Base-by-base conservation (phyloP, 805 yeast species). In the Brettanomyces sp. region DNA sequence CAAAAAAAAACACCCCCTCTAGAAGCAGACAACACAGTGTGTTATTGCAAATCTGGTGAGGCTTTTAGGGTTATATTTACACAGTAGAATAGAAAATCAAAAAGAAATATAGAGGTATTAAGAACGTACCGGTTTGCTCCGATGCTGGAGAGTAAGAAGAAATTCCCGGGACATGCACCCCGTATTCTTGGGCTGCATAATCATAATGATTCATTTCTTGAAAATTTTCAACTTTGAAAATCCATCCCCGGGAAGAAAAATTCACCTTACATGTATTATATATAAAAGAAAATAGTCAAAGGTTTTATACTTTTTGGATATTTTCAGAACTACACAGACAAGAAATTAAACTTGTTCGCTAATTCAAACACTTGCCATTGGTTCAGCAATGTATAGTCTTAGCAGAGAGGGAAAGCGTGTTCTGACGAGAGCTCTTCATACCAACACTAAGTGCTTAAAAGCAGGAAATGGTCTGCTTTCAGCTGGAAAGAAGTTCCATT, bases 101-200 rank as follows among this genome's bases (percentile, higher is more conserved):
- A 18, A 18, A 18, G 18, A 18, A 18, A 18, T 18, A 18, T 18
- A 18, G 18, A 1, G 1, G 18, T 18, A 18, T 2, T 2, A 28
- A 28, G 7, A 28, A 28, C 11, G 32, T 28, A 28, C 32, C 32
- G 32, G 32, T 28, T 28, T 28, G 32, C 32, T 28, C 32, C 32
- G 32, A 28, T 28, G 32, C 7, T 28, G 2, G 32, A 28, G 32
- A 28, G 11, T 9, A 28, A 28, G 11, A 28, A 28, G 11, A 9
- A 28, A 28, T 28, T 28, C 32, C 32, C 32, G 32, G 32, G 32
- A 28, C 32, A 28, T 28, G 32, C 32, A 28, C 32, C 32, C 32
- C 32, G 32, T 28, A 28, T 28, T 28, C 32, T 28, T 28, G 32
- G 32, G 7, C 11, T 28, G 32, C 32, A 28, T 69, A 41, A 66